These are phyloP conservation scores for Backusella tarrabulga DNA, from an alignment of 192 early-diverging fungal genomes.

Conservation along the genomic window DNA sequence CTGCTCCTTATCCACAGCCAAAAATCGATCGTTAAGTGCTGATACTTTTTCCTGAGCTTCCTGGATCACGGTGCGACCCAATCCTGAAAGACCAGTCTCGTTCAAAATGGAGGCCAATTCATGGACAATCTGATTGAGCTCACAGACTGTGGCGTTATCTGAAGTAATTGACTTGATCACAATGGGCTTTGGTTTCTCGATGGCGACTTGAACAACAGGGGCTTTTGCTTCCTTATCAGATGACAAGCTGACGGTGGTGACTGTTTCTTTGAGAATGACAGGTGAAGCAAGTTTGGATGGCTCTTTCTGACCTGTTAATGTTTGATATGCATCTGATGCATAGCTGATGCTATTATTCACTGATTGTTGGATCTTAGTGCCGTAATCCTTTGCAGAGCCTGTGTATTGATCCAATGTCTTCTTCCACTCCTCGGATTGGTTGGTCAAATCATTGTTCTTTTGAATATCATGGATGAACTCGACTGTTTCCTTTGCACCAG, in stretches of 20 bases:
- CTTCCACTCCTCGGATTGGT: conserved; percentile 27
- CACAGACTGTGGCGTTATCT: conserved; percentile 28
- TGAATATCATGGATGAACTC: conserved; percentile 48
- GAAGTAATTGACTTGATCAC: not conserved
- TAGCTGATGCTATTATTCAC: conserved; percentile 31
- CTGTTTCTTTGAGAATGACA: not conserved
- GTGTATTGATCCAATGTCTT: conserved; percentile 13
- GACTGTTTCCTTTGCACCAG: conserved; percentile 51
- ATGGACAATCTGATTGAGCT: conserved; percentile 29
- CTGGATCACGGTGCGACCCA: conserved; percentile 53
- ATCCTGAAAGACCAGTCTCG: conserved; percentile 36
- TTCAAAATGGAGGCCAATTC: conserved; percentile 18
- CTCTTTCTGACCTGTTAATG: conserved; percentile 21
- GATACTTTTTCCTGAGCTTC: conserved; percentile 52
- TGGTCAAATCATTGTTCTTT: conserved; percentile 40
- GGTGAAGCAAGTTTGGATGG: not conserved
- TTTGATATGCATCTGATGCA: conserved; percentile 21
- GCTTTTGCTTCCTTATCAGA: not conserved
- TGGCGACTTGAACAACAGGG: not conserved
- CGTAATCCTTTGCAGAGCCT: conserved; percentile 19
- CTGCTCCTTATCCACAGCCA: conserved; percentile 43
- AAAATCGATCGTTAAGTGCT: conserved; percentile 44
- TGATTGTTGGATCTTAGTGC: conserved; percentile 13
- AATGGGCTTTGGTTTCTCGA: conserved; percentile 3
- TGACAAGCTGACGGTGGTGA: not conserved